Evolutionary conservation across 2,329 filamentous ascomycete species (phyloP).

Genomic region (Penicillium sp.): DNA sequence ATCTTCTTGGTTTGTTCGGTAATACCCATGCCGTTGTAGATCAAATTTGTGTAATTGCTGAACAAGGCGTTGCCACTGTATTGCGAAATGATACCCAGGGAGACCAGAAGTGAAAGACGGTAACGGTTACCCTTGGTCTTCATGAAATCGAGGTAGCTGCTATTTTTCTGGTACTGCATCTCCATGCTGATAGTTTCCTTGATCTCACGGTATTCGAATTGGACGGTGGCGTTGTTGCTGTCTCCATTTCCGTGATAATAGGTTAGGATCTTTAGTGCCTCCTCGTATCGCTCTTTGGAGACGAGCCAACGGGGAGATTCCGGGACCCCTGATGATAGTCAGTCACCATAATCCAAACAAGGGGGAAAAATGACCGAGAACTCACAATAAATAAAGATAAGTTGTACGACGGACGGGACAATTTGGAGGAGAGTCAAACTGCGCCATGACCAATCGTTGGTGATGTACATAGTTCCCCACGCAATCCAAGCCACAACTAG

Average conservation of each 20-base stretch:
- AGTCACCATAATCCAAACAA: neutral
- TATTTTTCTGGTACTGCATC: conserved; percentile 49
- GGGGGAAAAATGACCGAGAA: neutral
- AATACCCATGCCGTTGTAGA: conserved; percentile 64
- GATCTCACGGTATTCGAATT: conserved; percentile 67
- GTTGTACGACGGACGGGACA: conserved; percentile 60
- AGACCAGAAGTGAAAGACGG: conserved; percentile 61
- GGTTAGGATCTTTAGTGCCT: conserved; percentile 61
- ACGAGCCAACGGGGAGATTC: conserved; percentile 67
- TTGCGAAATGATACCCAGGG: conserved; percentile 65
- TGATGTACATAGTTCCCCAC: conserved; percentile 61
- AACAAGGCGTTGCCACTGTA: conserved; percentile 68
- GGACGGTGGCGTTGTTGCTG: conserved; percentile 58
- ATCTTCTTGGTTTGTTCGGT: conserved; percentile 57
- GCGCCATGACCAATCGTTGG: conserved; percentile 65
- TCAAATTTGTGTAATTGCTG: conserved; percentile 64
- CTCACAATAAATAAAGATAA: conserved; percentile 61
- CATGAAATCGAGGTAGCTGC: conserved; percentile 61
- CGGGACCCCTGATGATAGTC: conserved; percentile 46
- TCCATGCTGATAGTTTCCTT: conserved; percentile 62
- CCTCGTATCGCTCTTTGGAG: conserved; percentile 61
- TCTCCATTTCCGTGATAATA: conserved; percentile 65
- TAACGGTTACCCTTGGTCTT: conserved; percentile 64
- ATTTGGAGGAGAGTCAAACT: conserved; percentile 65
- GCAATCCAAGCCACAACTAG: conserved; percentile 59